Conservation (phyloP, 176 grass and related monocot species). For the Phoenix dactylifera region DNA sequence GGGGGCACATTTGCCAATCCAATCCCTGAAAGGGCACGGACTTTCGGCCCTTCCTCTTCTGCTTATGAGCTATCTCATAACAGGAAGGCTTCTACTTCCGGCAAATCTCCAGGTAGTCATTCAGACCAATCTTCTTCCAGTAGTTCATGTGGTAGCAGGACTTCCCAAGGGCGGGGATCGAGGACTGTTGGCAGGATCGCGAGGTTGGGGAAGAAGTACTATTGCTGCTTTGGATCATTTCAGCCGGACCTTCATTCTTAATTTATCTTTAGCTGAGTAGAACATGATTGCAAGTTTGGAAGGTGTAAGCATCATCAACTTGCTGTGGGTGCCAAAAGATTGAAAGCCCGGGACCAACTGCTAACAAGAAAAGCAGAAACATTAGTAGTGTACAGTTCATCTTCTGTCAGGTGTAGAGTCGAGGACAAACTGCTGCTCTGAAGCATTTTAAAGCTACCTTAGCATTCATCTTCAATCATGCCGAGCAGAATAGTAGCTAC, state of each 20-base stretch:
- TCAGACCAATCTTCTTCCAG: constrained; percentile 18
- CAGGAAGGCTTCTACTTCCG: neutral
- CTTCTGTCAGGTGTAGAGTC: too few relatives aligned
- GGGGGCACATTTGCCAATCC: constrained; percentile 10
- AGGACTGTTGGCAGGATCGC: constrained; percentile 23
- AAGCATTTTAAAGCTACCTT: too few relatives aligned
- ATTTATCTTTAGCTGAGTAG: too few relatives aligned
- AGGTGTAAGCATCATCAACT: too few relatives aligned
- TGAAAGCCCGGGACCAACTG: too few relatives aligned
- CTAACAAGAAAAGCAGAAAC: too few relatives aligned
- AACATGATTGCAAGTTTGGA: too few relatives aligned
- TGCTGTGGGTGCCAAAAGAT: too few relatives aligned
- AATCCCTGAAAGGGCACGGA: neutral
- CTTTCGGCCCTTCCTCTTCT: constrained; percentile 5
- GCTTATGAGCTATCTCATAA: constrained; percentile 10
- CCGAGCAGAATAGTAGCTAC: too few relatives aligned
- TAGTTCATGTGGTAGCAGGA: constrained; percentile 18
- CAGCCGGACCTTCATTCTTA: neutral
- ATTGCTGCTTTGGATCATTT: constrained; percentile 34
- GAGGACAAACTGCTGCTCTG: too few relatives aligned
- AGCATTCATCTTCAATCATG: too few relatives aligned
- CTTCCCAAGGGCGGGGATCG: neutral
- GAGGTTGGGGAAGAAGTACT: constrained; percentile 39
- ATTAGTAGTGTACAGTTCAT: too few relatives aligned
- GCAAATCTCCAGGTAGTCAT: neutral